Percentiles rank a stretch among this genome's conserved stretches.
Evolutionary conservation across 1,284 basidiomycete genomes (phyloP).

Genomic region (Leucoagaricus sp.): DNA sequence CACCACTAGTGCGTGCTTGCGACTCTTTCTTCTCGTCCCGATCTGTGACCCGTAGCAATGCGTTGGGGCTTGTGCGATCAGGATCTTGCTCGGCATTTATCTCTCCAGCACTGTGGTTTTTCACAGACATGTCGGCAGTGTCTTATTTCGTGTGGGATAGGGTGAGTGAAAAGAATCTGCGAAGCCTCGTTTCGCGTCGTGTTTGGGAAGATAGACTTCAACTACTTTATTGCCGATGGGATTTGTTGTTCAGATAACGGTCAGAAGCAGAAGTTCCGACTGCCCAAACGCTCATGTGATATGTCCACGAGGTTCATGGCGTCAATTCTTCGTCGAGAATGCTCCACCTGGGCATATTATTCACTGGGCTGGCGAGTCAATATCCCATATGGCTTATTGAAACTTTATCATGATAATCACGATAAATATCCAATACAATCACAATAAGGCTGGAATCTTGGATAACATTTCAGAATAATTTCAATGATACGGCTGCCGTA

Average conservation of each 20-base stretch:
- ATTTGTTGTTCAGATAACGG: neutral
- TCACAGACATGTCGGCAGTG: neutral
- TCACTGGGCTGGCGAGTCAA: no score
- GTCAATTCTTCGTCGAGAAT: neutral
- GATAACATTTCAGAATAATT: no score
- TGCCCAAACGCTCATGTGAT: neutral
- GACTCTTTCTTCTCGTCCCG: neutral
- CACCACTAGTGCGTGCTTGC: neutral
- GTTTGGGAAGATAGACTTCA: neutral
- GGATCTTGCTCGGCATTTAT: neutral
- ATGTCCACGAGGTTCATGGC: neutral
- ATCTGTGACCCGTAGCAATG: neutral
- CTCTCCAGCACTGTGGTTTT: neutral
- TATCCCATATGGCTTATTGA: no score
- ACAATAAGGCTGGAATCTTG: no score
- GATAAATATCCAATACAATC: no score
- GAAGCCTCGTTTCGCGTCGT: neutral
- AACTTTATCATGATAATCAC: no score
- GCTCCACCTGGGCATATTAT: neutral
- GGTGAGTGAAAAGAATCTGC: conserved; percentile 1
- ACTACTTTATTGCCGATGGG: neutral
- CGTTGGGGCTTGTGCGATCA: neutral
- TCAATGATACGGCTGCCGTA: no score
- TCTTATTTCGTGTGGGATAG: neutral
- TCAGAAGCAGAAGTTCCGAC: neutral